These are phyloP conservation scores for Epichloe scottii DNA, from an alignment of 2,329 filamentous ascomycete species.

Conservation along the genomic window DNA sequence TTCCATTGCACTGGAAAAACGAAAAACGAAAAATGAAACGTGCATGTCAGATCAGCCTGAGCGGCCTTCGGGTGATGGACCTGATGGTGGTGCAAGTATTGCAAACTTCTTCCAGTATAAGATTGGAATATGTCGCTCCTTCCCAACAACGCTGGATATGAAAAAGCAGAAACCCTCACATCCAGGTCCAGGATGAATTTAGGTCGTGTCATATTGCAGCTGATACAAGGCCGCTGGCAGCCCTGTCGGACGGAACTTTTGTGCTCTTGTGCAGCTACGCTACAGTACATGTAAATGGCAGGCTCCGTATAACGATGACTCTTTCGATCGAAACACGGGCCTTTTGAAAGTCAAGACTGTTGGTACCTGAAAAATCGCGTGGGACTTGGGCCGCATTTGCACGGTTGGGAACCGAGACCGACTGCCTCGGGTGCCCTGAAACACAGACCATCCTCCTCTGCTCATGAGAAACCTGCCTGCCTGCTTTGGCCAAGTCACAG, in stretches of 20 bases:
- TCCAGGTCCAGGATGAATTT: too few relatives aligned
- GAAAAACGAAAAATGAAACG: too few relatives aligned
- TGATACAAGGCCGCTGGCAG: too few relatives aligned
- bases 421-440: background rate
- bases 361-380: constrained; percentile 3
- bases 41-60: too few relatives aligned
- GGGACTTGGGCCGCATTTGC: constrained; percentile 5
- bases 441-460: background rate
- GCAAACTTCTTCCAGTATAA: too few relatives aligned
- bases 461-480: background rate
- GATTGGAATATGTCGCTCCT: too few relatives aligned
- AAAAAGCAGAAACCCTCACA: too few relatives aligned
- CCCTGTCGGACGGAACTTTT: background rate
- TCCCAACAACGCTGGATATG: too few relatives aligned
- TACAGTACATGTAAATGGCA: background rate
- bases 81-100: too few relatives aligned
- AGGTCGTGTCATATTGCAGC: too few relatives aligned
- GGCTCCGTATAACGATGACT: background rate
- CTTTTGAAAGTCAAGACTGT: background rate
- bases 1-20: too few relatives aligned
- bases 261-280: background rate
- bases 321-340: background rate
- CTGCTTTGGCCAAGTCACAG: background rate
- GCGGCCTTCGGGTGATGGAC: too few relatives aligned
- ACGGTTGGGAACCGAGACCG: background rate